Conservation (phyloP, 2,329 filamentous ascomycete species). For the Nothophaeocryptopus gaeumannii region DNA sequence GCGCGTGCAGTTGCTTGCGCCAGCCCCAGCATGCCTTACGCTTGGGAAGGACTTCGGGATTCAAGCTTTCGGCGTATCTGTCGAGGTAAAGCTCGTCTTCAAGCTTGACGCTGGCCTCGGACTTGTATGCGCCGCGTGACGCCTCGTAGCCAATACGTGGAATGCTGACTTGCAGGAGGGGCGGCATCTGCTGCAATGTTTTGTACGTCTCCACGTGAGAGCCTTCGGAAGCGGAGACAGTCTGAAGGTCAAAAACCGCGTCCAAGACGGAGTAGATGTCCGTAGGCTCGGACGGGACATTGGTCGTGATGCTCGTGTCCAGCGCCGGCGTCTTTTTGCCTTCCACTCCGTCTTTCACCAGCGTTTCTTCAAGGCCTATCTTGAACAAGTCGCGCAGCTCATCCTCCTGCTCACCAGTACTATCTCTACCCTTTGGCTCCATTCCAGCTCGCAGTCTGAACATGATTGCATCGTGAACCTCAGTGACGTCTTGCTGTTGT, state of each 20-base stretch:
- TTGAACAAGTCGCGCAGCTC: slow-evolving; percentile 32
- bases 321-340: slow-evolving; percentile 17
- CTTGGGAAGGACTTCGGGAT: slow-evolving; percentile 60
- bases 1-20: slow-evolving; percentile 56
- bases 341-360: slow-evolving; percentile 19
- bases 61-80: slow-evolving; percentile 71
- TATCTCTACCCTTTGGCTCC: slow-evolving; percentile 62
- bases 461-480: slow-evolving; percentile 90
- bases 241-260: slow-evolving; percentile 77
- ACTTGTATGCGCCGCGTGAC: slow-evolving; percentile 62
- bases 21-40: slow-evolving; percentile 73
- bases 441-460: slow-evolving; percentile 90
- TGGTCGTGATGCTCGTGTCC: slow-evolving; percentile 63
- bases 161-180: slow-evolving; percentile 84
- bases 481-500: slow-evolving; percentile 86
- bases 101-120: slow-evolving; percentile 74
- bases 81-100: slow-evolving; percentile 81
- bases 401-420: slow-evolving; percentile 75
- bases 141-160: slow-evolving; percentile 75
- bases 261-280: slow-evolving; percentile 83
- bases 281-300: slow-evolving; percentile 56
- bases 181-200: slow-evolving; percentile 63
- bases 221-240: slow-evolving; percentile 59
- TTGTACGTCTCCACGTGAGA: slow-evolving; percentile 58
- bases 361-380: slow-evolving; percentile 24